A percentile compares a stretch with the other conserved stretches of the same genome.
Conservation (phyloP, 257 asterid species). For the Jasminum sambac region DNA sequence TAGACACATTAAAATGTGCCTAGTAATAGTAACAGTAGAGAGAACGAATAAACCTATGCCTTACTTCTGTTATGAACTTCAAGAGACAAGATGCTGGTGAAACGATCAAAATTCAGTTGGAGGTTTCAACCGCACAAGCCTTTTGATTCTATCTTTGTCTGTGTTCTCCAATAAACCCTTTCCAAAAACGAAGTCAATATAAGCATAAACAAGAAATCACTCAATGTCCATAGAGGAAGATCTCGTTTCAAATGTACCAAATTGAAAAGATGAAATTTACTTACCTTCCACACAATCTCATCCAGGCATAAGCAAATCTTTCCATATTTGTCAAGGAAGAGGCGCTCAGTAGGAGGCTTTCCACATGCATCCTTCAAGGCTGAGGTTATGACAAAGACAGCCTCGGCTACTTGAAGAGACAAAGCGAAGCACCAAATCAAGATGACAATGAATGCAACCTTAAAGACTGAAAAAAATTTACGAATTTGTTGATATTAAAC, state of each 20-base stretch:
- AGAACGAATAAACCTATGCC: conserved; percentile 1
- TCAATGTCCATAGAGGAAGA: neutral
- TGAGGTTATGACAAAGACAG: conserved; percentile 76
- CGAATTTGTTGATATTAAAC: neutral
- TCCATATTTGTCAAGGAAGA: conserved; percentile 95
- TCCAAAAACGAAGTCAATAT: neutral
- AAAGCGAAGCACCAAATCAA: neutral
- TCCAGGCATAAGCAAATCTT: conserved; percentile 92
- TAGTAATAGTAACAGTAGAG: neutral
- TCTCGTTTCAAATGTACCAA: neutral
- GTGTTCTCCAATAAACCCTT: conserved; percentile 68
- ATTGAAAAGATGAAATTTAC: conserved; percentile 3
- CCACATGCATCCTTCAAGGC: conserved; percentile 94
- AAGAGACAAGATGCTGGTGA: neutral
- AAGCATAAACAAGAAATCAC: conserved; percentile 2
- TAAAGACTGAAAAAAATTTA: neutral
- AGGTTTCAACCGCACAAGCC: conserved; percentile 51
- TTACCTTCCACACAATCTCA: conserved; percentile 96
- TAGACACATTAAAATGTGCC: too few relatives aligned
- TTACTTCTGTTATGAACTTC: conserved; percentile 8
- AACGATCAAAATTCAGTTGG: conserved; percentile 43
- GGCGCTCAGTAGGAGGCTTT: conserved; percentile 84
- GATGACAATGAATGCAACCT: neutral
- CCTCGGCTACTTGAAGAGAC: conserved; percentile 65
- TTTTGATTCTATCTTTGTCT: conserved; percentile 60